These are phyloP conservation scores for Globisporangium viniferum DNA, from an alignment of 352 stramenopile genomes.

Conservation along the genomic window DNA sequence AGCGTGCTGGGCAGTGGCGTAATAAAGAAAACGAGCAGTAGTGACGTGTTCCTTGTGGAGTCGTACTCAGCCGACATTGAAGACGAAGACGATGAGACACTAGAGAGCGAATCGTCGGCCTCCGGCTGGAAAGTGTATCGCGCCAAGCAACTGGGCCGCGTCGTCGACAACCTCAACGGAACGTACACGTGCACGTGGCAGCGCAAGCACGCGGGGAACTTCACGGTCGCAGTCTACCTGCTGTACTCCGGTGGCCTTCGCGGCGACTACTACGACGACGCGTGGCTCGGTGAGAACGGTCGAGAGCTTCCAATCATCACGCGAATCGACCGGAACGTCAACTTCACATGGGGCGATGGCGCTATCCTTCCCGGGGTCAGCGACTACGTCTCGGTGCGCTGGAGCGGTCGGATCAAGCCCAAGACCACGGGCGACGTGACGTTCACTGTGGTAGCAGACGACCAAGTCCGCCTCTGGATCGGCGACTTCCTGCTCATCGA, in stretches of 20 bases:
- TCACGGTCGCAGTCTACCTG: conserved; percentile 51
- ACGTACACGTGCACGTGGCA: conserved; percentile 50
- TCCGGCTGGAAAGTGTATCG: conserved; percentile 17
- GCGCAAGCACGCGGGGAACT: conserved; percentile 38
- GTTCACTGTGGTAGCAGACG: conserved; percentile 44
- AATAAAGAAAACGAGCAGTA: conserved; percentile 14
- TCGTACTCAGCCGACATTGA: conserved; percentile 28
- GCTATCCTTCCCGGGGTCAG: conserved; percentile 42
- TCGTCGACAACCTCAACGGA: conserved; percentile 31
- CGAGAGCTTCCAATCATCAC: conserved; percentile 21
- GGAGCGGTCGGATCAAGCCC: conserved; percentile 64
- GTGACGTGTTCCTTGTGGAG: conserved; percentile 38
- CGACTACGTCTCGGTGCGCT: conserved; percentile 61
- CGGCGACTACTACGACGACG: conserved; percentile 65
- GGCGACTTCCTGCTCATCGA: conserved; percentile 62
- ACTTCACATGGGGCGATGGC: conserved; percentile 67
- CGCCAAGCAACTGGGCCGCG: conserved; percentile 16
- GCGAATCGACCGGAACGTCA: conserved; percentile 62
- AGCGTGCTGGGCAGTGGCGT: conserved; percentile 41
- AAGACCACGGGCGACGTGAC: conserved; percentile 32
- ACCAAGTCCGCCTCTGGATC: conserved; percentile 64
- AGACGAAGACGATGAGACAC: not conserved
- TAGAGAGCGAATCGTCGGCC: not conserved
- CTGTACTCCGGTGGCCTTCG: conserved; percentile 55
- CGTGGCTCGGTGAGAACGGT: conserved; percentile 41